Percentiles rank a stretch among this genome's conserved stretches.
These are phyloP conservation scores for Sanghuangporus sanghuang DNA, from an alignment of 1,284 basidiomycete genomes.

Conservation along the genomic window DNA sequence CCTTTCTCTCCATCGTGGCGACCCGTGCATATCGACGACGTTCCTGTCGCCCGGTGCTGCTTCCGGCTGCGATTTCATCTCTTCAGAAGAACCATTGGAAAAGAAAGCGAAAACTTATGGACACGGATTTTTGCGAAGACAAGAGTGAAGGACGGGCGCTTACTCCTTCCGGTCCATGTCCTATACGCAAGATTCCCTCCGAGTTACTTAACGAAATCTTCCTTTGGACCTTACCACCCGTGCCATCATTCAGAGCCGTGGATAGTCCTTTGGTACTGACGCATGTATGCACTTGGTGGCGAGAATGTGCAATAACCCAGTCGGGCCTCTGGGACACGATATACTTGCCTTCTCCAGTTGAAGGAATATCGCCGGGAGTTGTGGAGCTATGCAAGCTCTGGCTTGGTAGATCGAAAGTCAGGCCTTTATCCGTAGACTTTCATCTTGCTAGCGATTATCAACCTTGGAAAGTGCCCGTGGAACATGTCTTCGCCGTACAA, in stretches of 20 bases:
- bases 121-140: conserved; percentile 8
- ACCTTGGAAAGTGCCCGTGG: conserved; percentile 15
- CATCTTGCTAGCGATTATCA: conserved; percentile 19
- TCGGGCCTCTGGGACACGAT: conserved; percentile 16
- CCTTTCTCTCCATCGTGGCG: conserved; percentile 9
- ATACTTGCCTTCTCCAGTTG: conserved; percentile 16
- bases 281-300: conserved; percentile 17
- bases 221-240: conserved; percentile 7
- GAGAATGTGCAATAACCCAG: conserved; percentile 11
- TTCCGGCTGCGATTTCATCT: conserved; percentile 1
- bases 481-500: conserved; percentile 11
- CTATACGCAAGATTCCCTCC: conserved; percentile 12
- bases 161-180: conserved; percentile 1
- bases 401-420: conserved; percentile 11
- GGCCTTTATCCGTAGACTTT: conserved; percentile 15
- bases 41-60: conserved; percentile 5
- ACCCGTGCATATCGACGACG: background rate
- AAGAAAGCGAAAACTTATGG: conserved; percentile 14
- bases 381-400: conserved; percentile 16
- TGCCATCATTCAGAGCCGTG: conserved; percentile 12
- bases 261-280: conserved; percentile 15
- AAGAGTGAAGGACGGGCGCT: background rate
- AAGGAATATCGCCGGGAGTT: conserved; percentile 9
- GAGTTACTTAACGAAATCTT: conserved; percentile 17
- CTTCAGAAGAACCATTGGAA: conserved; percentile 4